A percentile compares a stretch with the other conserved stretches of the same genome.
These are phyloP conservation scores for Bifiguratus adelaidae DNA, from an alignment of 192 early-diverging fungal genomes.

Conservation along the genomic window DNA sequence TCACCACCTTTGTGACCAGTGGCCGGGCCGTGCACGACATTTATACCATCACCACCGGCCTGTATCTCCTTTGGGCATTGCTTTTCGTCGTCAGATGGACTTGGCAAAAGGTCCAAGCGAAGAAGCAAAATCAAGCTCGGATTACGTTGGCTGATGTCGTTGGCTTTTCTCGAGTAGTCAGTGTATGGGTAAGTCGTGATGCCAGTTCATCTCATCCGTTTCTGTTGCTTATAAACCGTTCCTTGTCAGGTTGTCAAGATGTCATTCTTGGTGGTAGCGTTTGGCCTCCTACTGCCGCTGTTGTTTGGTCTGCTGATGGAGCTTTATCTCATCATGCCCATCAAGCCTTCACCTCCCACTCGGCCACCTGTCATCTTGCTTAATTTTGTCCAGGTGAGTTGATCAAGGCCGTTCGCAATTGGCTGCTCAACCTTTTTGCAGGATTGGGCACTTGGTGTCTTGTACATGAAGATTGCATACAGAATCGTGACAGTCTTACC, in stretches of 20 bases:
- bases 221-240: background rate
- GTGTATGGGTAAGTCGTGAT: too few species aligned
- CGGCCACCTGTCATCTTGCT: constrained; percentile 7
- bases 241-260: constrained; percentile 20
- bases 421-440: constrained; percentile 18
- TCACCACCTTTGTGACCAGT: constrained; percentile 27
- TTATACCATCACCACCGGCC: constrained; percentile 61
- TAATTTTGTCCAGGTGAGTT: constrained; percentile 21
- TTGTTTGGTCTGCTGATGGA: constrained; percentile 59
- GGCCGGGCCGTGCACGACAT: constrained; percentile 65
- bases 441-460: constrained; percentile 62
- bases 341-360: constrained; percentile 19
- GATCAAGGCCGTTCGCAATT: background rate
- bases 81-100: constrained; percentile 18
- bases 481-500: constrained; percentile 33
- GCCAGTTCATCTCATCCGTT: background rate
- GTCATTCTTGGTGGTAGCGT: constrained; percentile 32
- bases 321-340: constrained; percentile 57
- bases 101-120: constrained; percentile 5
- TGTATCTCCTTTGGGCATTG: constrained; percentile 32
- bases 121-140: constrained; percentile 5
- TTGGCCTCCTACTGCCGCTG: constrained; percentile 61
- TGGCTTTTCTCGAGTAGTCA: background rate
- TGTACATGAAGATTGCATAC: constrained; percentile 57
- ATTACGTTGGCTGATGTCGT: constrained; percentile 3